Conservation (phyloP, 768 basidiomycete species). For the Hygrocybe punicea region DNA sequence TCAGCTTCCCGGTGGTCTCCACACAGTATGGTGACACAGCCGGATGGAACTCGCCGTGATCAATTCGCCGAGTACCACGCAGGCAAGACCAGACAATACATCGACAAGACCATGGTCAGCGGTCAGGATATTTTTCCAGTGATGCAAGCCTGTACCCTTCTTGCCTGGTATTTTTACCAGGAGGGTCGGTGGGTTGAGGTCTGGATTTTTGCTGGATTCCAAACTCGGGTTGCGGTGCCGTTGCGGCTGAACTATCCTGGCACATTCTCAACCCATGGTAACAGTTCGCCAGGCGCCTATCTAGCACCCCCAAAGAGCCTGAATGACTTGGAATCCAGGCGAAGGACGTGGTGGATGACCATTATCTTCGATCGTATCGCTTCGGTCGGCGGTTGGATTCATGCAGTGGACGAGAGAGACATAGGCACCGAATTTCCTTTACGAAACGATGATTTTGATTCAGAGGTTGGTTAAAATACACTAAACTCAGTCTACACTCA, state of each 20-base stretch:
- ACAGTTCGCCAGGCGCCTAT: slow-evolving; percentile 72
- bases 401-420: slow-evolving; percentile 79
- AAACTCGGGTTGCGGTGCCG: slow-evolving; percentile 77
- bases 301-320: slow-evolving; percentile 74
- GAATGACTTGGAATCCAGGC: slow-evolving; percentile 70
- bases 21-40: slow-evolving; percentile 58
- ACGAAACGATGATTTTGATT: slow-evolving; percentile 71
- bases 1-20: slow-evolving; percentile 82
- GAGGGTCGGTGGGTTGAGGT: slow-evolving; percentile 90
- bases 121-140: slow-evolving; percentile 84
- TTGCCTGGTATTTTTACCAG: slow-evolving; percentile 90
- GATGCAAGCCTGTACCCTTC: slow-evolving; percentile 80
- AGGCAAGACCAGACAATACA: slow-evolving; percentile 80
- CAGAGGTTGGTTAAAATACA: slow-evolving; percentile 47
- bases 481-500: slow-evolving; percentile 12
- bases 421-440: slow-evolving; percentile 81
- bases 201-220: slow-evolving; percentile 86
- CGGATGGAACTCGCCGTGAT: slow-evolving; percentile 77
- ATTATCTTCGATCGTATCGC: slow-evolving; percentile 81
- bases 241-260: slow-evolving; percentile 83
- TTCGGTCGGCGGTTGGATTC: slow-evolving; percentile 81
- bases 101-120: slow-evolving; percentile 86
- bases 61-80: slow-evolving; percentile 86
- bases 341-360: slow-evolving; percentile 91
- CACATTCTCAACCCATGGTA: slow-evolving; percentile 68